Conservation (phyloP, 805 yeast genomes). For the Candida chauliodis region DNA sequence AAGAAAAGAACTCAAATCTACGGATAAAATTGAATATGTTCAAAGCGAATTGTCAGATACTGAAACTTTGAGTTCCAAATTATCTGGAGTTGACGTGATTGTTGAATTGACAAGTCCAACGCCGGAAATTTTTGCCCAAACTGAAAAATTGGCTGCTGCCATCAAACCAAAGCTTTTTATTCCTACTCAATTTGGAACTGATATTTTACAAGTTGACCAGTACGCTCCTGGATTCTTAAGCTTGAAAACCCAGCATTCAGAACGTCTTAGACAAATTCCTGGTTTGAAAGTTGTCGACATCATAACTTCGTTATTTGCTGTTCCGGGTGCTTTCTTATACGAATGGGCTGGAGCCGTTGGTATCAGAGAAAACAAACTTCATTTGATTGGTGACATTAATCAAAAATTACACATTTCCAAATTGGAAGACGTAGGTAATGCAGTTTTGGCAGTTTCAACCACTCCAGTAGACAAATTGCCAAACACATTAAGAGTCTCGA, state of each 20-base stretch:
- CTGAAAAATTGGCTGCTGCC: constrained; percentile 33
- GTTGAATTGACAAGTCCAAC: constrained; percentile 40
- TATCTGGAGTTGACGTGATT: constrained; percentile 34
- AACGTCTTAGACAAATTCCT: constrained; percentile 1
- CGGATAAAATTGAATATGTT: constrained; percentile 39
- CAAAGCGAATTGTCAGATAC: constrained; percentile 21
- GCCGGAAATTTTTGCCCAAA: constrained; percentile 26
- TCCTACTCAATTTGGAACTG: constrained; percentile 61
- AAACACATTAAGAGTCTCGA: constrained; percentile 39
- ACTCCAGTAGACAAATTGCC: constrained; percentile 34
- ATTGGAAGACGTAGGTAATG: constrained; percentile 42
- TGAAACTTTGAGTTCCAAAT: constrained; percentile 7
- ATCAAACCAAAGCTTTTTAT: constrained; percentile 50
- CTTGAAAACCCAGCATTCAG: constrained; percentile 7
- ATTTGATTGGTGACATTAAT: constrained; percentile 39
- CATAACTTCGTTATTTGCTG: constrained; percentile 10
- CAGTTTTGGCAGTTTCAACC: constrained; percentile 40
- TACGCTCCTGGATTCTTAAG: constrained; percentile 11
- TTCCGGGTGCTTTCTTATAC: constrained; percentile 21
- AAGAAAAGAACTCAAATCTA: constrained; percentile 33
- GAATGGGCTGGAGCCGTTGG: constrained; percentile 35
- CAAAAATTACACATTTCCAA: constrained; percentile 32
- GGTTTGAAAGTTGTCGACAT: constrained; percentile 13
- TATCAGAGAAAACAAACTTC: constrained; percentile 28
- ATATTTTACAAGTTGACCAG: constrained; percentile 22